Percentiles rank a stretch among this genome's conserved stretches.
Evolutionary conservation across 2,329 filamentous ascomycete genomes (phyloP).

Genomic region (Plectosphaerella cucumerina): DNA sequence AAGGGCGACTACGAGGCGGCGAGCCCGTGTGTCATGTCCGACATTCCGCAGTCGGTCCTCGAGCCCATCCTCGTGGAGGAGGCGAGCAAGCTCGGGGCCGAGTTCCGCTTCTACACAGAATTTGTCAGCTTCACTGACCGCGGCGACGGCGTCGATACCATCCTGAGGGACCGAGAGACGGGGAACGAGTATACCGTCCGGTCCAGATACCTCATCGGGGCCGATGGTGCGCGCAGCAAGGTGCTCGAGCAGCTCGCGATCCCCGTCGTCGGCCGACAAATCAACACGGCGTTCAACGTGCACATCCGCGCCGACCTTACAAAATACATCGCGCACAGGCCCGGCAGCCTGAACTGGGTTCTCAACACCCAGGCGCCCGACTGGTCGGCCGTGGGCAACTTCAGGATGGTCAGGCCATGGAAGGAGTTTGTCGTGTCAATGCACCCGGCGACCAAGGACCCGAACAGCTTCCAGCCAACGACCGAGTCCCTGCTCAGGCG

Average conservation of each 20-base stretch:
- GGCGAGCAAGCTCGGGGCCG: slow-evolving; percentile 34
- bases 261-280: slow-evolving; percentile 21
- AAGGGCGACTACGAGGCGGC: slow-evolving; percentile 40
- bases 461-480: neutral
- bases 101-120: slow-evolving; percentile 35
- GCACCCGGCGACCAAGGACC: slow-evolving; percentile 5
- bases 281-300: slow-evolving; percentile 27
- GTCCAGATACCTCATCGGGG: slow-evolving; percentile 55
- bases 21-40: slow-evolving; percentile 38
- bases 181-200: neutral
- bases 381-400: slow-evolving; percentile 38
- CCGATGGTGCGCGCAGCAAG: slow-evolving; percentile 43
- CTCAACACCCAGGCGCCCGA: slow-evolving; percentile 37
- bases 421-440: slow-evolving; percentile 44
- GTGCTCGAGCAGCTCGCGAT: slow-evolving; percentile 27
- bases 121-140: slow-evolving; percentile 27
- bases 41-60: slow-evolving; percentile 44
- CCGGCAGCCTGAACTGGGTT: slow-evolving; percentile 47
- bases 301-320: slow-evolving; percentile 40
- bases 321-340: slow-evolving; percentile 41
- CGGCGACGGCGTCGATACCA: slow-evolving; percentile 20
- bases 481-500: slow-evolving; percentile 24
- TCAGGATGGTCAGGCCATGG: slow-evolving; percentile 56
- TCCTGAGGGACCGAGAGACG: slow-evolving; percentile 15
- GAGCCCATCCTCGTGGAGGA: slow-evolving; percentile 40